Base-by-base conservation (phyloP, 495 filamentous ascomycete genomes). In the Pyronema domesticum region DNA sequence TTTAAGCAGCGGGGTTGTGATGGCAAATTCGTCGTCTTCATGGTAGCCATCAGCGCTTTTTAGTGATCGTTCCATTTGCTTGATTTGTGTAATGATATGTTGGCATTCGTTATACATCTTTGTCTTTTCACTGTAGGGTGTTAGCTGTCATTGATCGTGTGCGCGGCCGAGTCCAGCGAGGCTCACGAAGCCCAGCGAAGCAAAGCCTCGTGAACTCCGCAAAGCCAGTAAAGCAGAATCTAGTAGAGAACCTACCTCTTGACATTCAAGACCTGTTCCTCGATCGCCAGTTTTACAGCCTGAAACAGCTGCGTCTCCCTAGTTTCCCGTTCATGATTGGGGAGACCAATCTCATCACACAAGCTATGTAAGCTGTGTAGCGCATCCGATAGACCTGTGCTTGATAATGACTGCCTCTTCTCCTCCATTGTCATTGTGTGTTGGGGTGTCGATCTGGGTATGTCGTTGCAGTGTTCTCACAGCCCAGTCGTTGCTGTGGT, bases 311-410 rank as follows among this genome's bases (percentile, higher is more conserved):
- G 82, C 61, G 83, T 74, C 66, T 96, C 88, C 55, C 93, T 75
- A 4, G 76, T 73, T 56, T 95, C 87, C 57, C 93, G 80, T 70
- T 95, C 91, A 79, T 93, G 85, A 63, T 69, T 78, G 14, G 87
- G 75, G 43, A 99, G 80, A 37, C 91, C 91, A 60, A 99, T 95
- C 58, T 96, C 89, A 68, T 96, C 91, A 63, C 93, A 99, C 47
- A 95, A 75, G 43, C 82, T 83, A 70, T 95, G 89, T 45, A 99
- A 74, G 11, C 43, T 58, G 19, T 58, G 56, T 39, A 65, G 46
- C 8, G 56, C 54, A 23, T 58, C 60, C 1, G 47, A 51, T 43
- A 66, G 43, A 14, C 62, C 58, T 30, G 54, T 51, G 15, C 47
- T 54, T n/a, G 65, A 53, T 34, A 37, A 37, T 13, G 48, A 51